phyloP scores from a whole-genome alignment of 192 early-diverging fungal species.

The Kickxella alabastrina region DNA sequence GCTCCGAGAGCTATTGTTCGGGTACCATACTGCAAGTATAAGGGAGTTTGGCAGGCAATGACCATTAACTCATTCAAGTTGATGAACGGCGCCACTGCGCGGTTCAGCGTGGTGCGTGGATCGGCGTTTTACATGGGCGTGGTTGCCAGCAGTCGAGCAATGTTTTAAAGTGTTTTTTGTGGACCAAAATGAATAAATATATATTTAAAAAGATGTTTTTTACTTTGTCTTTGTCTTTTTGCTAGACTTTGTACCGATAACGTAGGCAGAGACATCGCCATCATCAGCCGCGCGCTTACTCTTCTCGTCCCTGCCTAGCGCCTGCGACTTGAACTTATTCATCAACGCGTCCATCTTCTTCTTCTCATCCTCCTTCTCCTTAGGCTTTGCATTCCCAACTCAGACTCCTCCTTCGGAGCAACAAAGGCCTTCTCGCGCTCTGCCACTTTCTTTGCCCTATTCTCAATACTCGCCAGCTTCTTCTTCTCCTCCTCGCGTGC shows the following conservation, averaged over 20 bases:
- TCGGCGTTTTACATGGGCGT: constrained; percentile 49
- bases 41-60: constrained; percentile 44
- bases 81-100: constrained; percentile 10
- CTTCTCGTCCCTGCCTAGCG: constrained; percentile 5
- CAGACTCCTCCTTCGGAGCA: constrained; percentile 65
- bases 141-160: constrained; percentile 15
- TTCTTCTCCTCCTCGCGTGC: constrained; percentile 61
- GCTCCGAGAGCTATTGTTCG: constrained; percentile 26
- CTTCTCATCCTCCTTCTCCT: constrained; percentile 27
- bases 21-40: constrained; percentile 28
- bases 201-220: not conserved
- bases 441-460: constrained; percentile 59
- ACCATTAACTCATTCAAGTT: constrained; percentile 25
- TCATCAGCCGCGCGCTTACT: constrained; percentile 16
- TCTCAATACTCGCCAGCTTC: constrained; percentile 64
- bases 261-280: constrained; percentile 15
- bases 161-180: constrained; percentile 3
- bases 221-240: constrained; percentile 29
- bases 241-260: constrained; percentile 7
- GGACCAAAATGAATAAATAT: not conserved
- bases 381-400: too few relatives aligned
- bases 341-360: constrained; percentile 40
- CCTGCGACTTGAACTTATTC: constrained; percentile 46
- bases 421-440: constrained; percentile 80
- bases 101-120: constrained; percentile 25